phyloP scores from a whole-genome alignment of 192 early-diverging fungal genomes.

The Backusella morwellensis region DNA sequence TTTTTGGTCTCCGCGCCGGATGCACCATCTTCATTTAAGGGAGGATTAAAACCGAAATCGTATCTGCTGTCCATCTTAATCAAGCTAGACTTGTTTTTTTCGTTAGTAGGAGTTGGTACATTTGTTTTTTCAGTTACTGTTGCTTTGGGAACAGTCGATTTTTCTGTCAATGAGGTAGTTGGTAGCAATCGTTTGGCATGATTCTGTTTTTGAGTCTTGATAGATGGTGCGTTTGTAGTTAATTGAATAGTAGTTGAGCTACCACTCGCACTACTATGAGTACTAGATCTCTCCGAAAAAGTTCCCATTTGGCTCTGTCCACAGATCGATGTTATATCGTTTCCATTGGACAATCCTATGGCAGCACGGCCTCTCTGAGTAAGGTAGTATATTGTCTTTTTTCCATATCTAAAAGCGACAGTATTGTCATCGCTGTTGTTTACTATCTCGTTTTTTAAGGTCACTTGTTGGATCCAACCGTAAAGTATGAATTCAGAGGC shows the following conservation, averaged over 20 bases:
- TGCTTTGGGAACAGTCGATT: background rate
- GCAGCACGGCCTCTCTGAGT: conserved; percentile 14
- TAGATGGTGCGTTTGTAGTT: background rate
- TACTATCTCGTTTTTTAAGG: conserved; percentile 25
- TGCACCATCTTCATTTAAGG: background rate
- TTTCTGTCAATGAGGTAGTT: background rate
- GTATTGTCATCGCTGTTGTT: background rate
- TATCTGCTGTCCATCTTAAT: background rate
- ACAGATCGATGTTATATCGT: background rate
- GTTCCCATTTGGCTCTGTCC: background rate
- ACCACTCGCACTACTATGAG: background rate
- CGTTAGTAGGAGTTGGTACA: background rate
- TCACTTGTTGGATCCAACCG: conserved; percentile 41
- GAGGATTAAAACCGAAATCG: background rate
- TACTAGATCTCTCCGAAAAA: conserved; percentile 7
- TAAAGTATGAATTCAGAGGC: conserved; percentile 46
- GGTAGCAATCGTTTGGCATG: conserved; percentile 7
- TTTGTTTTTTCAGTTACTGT: background rate
- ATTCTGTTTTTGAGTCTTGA: background rate
- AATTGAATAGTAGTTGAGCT: background rate
- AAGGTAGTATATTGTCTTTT: conserved; percentile 17
- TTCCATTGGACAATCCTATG: background rate
- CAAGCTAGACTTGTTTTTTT: background rate
- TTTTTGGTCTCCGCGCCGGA: background rate
- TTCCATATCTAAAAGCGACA: conserved; percentile 8